A percentile compares a stretch with the other conserved stretches of the same genome.
phyloP scores from a whole-genome alignment of 1,139 yeast species.

The Blastobotrys apis region DNA sequence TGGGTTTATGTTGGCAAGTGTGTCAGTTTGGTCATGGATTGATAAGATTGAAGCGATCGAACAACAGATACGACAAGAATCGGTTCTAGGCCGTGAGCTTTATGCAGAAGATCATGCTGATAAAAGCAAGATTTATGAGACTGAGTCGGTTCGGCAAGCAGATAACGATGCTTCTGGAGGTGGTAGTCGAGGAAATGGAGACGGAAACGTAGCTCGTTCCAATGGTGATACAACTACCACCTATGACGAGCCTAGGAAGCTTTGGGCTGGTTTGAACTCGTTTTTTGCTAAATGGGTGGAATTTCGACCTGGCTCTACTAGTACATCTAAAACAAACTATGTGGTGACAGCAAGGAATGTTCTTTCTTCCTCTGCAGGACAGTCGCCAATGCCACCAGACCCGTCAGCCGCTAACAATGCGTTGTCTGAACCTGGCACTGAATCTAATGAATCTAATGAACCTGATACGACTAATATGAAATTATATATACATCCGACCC shows the following conservation, averaged over 20 bases:
- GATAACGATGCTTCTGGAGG: background rate
- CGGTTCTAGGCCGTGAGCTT: constrained; percentile 13
- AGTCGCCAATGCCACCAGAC: too few species aligned
- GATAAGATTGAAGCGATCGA: constrained; percentile 51
- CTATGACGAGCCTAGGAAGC: too few species aligned
- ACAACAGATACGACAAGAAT: constrained; percentile 2
- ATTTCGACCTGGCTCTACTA: constrained; percentile 11
- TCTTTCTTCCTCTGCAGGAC: too few species aligned
- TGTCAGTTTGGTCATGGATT: constrained; percentile 87
- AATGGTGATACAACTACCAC: background rate
- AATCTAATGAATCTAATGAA: too few species aligned
- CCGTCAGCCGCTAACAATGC: too few species aligned
- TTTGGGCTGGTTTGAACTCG: background rate
- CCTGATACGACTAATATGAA: constrained; percentile 1
- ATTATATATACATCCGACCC: constrained; percentile 1
- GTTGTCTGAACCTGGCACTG: too few species aligned
- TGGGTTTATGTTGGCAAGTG: constrained; percentile 36
- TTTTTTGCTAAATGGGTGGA: background rate
- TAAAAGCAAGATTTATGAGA: background rate
- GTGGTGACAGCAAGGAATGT: constrained; percentile 10
- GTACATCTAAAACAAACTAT: constrained; percentile 10
- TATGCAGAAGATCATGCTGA: constrained; percentile 13
- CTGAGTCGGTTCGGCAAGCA: background rate
- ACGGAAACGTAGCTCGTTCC: background rate
- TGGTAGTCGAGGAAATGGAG: background rate